Base-by-base conservation (phyloP, 2,329 filamentous ascomycete genomes). In the Blastomyces gilchristii region DNA sequence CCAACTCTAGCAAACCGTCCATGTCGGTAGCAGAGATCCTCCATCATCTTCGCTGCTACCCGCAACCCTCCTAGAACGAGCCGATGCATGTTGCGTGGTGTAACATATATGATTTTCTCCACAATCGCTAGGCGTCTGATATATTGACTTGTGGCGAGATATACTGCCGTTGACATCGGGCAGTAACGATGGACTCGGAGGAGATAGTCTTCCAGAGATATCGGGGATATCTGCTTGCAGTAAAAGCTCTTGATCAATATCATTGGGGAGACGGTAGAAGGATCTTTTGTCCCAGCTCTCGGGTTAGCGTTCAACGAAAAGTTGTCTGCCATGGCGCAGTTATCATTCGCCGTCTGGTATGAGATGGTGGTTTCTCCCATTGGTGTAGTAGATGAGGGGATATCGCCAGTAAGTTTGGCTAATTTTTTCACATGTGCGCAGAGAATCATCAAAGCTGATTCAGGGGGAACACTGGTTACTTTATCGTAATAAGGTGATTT, bases 1-100 rank as follows among this genome's bases (percentile, higher is more conserved):
- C 94, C 93, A 1, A 97, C 92, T 67, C 87, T 88, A 22, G 93
- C 87, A 67, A 97, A 86, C 62, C 91, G 88, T 64, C 82, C 82
- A 76, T 97, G 93, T 9, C 90, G 85, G 77, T 95, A 96, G 68
- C 87, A 89, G 62, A 93, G 82, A 74, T 97, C 93, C 75, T 99
- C 93, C n/a, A 97, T 79, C 0, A 91, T 90, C 77, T 97, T 99
- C 84, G 92, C 94, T 16, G 93, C 91, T 3, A 97, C 89, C 45
- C 92, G 81, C 61, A 97, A 80, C 7, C 89, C 90, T 0, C 91
- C 92, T 18, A 99, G 82, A 41, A 96, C 81, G 8, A 97, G 79
- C 2, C 94, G 86, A 74, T 99, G 93, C 65, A 90, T 88, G 66
- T 96, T 97, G 63, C 90, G 84, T 63, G 83, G 82, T 2, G 91